Base-by-base conservation (phyloP, 139 green algal species). In the Tetradesmus lagerheimii region DNA sequence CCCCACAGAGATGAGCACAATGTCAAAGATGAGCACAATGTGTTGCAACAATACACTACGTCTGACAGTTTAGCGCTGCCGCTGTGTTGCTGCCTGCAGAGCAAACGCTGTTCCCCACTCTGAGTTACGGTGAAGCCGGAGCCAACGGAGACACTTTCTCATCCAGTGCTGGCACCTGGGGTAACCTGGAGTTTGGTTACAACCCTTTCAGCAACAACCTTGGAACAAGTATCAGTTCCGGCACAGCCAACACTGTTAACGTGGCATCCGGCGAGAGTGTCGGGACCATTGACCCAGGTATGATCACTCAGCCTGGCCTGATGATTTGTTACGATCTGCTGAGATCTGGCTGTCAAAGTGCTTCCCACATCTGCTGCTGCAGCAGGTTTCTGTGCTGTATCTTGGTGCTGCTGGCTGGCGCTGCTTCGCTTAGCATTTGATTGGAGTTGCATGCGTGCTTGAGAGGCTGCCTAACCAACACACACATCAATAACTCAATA, bases 171-270 rank as follows among this genome's bases (percentile, higher is more conserved):
- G 81, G 80, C 16, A 35, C 43, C n/a, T 89, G 82, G 57, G 80
- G 35, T 1, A 76, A 50, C 29, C 18, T 43, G 14, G 88, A 91
- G 81, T 85, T 91, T 67, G 88, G 80, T 31, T 91, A 91, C 71
- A 91, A 91, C 88, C 88, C 88, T 3, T 34, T 91, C 31, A 64
- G 29, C 27, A 91, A 91, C 81, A 88, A 89, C 80, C 81, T 91
- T 67, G 88, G 88, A 16, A 64, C 45, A 8, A 71, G n/a, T 41
- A 20, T 89, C 43, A 79, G 45, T 29, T n/a, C 80, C 18, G 88
- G 80, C 31, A 78, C 45, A 23, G 35, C 88, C 20, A 74, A 85
- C 27, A 16, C 88, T 15, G 11, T 78, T 8, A 88, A 79, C 47
- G 47, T 91, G 0, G 66, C 12, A 14, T 3, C 16, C 27, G 47